These are phyloP conservation scores for Epichloe amarillans DNA, from an alignment of 2,329 filamentous ascomycete species.

Conservation along the genomic window DNA sequence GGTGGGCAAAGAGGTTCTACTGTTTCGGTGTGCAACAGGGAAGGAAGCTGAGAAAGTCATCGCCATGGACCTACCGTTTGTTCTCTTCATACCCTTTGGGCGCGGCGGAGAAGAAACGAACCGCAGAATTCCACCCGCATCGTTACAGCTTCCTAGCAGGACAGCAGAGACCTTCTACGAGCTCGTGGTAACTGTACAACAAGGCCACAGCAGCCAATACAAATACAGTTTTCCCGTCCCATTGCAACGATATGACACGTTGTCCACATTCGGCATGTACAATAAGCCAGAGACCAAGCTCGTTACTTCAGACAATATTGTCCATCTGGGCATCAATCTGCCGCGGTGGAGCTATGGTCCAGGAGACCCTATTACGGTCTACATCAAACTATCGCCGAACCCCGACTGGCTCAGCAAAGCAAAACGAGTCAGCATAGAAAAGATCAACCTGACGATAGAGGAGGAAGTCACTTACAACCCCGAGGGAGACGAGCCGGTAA, in stretches of 20 bases:
- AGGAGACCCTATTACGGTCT: constrained; percentile 86
- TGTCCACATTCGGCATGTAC: constrained; percentile 99
- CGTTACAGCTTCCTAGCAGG: constrained; percentile 75
- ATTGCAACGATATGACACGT: constrained; percentile 83
- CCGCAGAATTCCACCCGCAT: constrained; percentile 80
- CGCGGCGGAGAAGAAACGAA: constrained; percentile 83
- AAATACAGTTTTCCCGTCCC: constrained; percentile 88
- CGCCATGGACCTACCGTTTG: constrained; percentile 93
- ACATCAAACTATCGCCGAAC: constrained; percentile 87
- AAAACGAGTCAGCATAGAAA: constrained; percentile 81
- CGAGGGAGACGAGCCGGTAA: constrained; percentile 86
- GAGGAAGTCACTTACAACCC: constrained; percentile 99
- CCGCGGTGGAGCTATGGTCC: constrained; percentile 96
- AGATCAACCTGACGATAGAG: constrained; percentile 86
- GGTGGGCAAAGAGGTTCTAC: constrained; percentile 86
- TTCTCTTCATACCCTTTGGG: constrained; percentile 93
- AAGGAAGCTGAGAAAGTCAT: constrained; percentile 80
- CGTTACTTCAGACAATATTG: constrained; percentile 74
- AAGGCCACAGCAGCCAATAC: constrained; percentile 73
- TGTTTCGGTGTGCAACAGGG: constrained; percentile 76
- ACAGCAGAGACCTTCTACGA: constrained; percentile 98
- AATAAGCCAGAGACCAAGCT: constrained; percentile 87
- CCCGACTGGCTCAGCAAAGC: constrained; percentile 85
- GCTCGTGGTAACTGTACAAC: constrained; percentile 88
- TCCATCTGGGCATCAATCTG: constrained; percentile 81